Base-by-base conservation (phyloP, 352 stramenopile species). In the Phytophthora niederhauseri region DNA sequence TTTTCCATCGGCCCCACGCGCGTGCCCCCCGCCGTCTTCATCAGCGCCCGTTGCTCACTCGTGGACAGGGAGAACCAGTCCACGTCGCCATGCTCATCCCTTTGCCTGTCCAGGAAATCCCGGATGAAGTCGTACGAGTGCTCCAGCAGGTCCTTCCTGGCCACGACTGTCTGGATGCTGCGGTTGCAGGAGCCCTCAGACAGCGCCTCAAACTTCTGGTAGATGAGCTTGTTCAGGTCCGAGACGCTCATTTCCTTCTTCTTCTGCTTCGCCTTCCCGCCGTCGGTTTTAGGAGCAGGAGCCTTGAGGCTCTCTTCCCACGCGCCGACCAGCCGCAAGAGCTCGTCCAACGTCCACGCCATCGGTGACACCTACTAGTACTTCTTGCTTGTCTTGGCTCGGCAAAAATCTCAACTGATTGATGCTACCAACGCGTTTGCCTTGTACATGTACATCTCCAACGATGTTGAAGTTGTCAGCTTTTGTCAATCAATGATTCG, bases 401-500 rank as follows among this genome's bases (percentile, higher is more conserved):
- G 9, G 11, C 28, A 34, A 70, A 50, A 30, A 4, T 8, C 12
- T 28, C 53, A 73, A 69, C 53, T 73, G 46, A 20, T 9, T n/a
- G 45, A 58, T 60, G 34, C 12, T 11, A 48, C 14, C 7, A 20
- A 7, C 36, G 15, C 11, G 36, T 7, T 45, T 45, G 7, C 30
- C 22, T 26, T 60, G 49, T 61, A 41, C 46, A 3, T 60, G 49
- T 61, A 41, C 46, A 3, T 38, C 19, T 26, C 14, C 19, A 62
- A 38, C 36, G 24, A 54, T 6, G 56, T 63, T 63, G 56, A 63
- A 63, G 56, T 62, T 54, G 56, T 62, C 56, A 14, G 7, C 2
- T 53, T 31, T 62, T 54, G 56, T 64, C 46, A 94, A 93, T 64
- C 52, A 58, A 2, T 31, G 19, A 58, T 58, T 58, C 19, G 7